Percentiles rank a stretch among this genome's conserved stretches.
These are phyloP conservation scores for Calonectria crousiana DNA, from an alignment of 2,329 filamentous ascomycete genomes.

Conservation along the genomic window DNA sequence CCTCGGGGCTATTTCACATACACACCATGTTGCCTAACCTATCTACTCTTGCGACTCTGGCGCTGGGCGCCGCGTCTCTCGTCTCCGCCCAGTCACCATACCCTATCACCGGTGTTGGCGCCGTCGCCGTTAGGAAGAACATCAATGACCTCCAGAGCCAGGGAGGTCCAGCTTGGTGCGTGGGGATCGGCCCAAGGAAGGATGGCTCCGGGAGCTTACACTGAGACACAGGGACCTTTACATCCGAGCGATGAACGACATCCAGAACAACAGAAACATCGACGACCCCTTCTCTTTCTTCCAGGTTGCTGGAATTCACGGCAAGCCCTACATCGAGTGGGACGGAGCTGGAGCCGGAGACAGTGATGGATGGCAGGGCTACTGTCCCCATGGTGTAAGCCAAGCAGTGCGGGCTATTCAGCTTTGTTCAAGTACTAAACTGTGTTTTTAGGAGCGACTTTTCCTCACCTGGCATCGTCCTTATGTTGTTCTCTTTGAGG, in stretches of 20 bases:
- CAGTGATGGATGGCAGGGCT: constrained; percentile 52
- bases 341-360: constrained; percentile 52
- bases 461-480: constrained; percentile 69
- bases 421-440: constrained; percentile 8
- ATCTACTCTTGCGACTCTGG: constrained; percentile 38
- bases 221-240: constrained; percentile 60
- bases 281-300: constrained; percentile 62
- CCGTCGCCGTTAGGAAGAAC: constrained; percentile 57
- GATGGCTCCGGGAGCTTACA: constrained; percentile 24
- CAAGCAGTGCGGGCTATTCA: not conserved
- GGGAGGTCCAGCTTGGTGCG: constrained; percentile 60
- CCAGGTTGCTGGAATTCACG: constrained; percentile 58
- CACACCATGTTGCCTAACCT: constrained; percentile 39
- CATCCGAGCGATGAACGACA: constrained; percentile 57
- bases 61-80: constrained; percentile 39
- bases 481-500: constrained; percentile 67
- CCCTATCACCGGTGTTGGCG: constrained; percentile 54
- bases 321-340: constrained; percentile 57
- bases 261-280: constrained; percentile 56
- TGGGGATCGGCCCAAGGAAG: not conserved
- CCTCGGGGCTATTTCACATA: constrained; percentile 11
- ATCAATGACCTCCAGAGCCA: constrained; percentile 59
- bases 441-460: constrained; percentile 57
- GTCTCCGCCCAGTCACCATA: constrained; percentile 42
- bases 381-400: constrained; percentile 61